Evolutionary conservation across 257 asterid species (phyloP).

Genomic region (Echites panduratus): DNA sequence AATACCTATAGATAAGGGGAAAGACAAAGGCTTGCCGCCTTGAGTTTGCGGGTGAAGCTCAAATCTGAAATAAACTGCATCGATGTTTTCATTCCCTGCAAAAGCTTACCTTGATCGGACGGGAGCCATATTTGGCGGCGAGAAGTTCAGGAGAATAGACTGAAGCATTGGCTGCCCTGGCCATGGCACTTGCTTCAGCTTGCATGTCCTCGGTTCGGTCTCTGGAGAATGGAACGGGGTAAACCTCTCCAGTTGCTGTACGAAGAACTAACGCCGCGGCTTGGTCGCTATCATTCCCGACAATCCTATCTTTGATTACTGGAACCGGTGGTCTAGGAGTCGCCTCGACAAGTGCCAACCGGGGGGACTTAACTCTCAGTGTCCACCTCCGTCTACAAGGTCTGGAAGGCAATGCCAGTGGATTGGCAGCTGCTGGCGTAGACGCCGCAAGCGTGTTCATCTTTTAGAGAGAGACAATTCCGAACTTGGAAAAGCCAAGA

Average conservation of each 20-base stretch:
- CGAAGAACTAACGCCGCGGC: constrained; percentile 23
- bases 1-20: constrained; percentile 23
- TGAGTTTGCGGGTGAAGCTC: background rate
- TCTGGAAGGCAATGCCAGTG: background rate
- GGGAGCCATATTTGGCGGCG: constrained; percentile 53
- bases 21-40: background rate
- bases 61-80: background rate
- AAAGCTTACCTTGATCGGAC: constrained; percentile 51
- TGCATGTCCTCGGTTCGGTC: constrained; percentile 91
- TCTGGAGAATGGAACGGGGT: constrained; percentile 30
- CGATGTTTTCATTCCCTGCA: background rate
- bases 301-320: constrained; percentile 33
- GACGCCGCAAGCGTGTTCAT: constrained; percentile 6
- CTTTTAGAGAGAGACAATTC: background rate
- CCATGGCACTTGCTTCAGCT: constrained; percentile 89
- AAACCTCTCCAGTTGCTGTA: constrained; percentile 15
- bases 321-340: constrained; percentile 47
- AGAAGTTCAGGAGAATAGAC: constrained; percentile 65
- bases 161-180: constrained; percentile 76
- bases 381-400: constrained; percentile 13
- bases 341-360: constrained; percentile 75
- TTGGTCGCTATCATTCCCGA: constrained; percentile 19
- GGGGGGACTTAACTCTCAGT: constrained; percentile 22
- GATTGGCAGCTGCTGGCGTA: background rate
- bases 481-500: background rate